Base-by-base conservation (phyloP, 495 filamentous ascomycete species). In the Cercophora sp. region DNA sequence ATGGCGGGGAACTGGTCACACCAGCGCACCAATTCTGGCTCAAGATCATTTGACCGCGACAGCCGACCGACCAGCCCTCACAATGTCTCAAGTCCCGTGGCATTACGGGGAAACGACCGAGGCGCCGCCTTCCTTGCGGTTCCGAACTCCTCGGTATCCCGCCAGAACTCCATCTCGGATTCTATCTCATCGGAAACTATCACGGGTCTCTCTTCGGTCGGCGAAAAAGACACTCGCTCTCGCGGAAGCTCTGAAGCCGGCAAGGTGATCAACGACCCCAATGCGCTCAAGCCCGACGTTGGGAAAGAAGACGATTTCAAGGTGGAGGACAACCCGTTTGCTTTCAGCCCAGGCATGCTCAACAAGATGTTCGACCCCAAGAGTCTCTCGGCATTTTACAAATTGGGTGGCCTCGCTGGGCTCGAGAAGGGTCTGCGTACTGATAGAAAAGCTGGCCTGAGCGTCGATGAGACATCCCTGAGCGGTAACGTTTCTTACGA, bases 51-150 rank as follows among this genome's bases (percentile, higher is more conserved):
- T 39, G 89, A 96, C 52, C 82, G 74, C 60, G 86, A 90, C 51
- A 88, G 85, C 62, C 76, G 88, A 48, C 91, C 90, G n/a, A 89
- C 86, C 0, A 95, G 90, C 36, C 87, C 90, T 0, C 91, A 95
- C 68, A 94, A 96, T 70, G 69, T 95, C 45, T 91, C 88, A 5
- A 91, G 86, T 11, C 87, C 85, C 13, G 73, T 78, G 11, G 60
- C 65, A 2, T 67, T 74, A 8, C 70, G 72, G 20, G 76, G 66
- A 1, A 70, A 68, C 36, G 73, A 72, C 31, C 72, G 71, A 18
- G 65, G 65, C 43, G 67, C 64, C 26, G 68, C 67, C 25, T 80
- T 76, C 52, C 64, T 80, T 19, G 65, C 78, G 6, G 77, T 80
- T 4, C 76, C 78, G 15, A 71, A 70, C 44, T 64, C 70, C 24